Percentiles rank a stretch among this genome's conserved stretches.
Evolutionary conservation across 2,329 filamentous ascomycete genomes (phyloP).

Genomic region (Falciphora oryzae): DNA sequence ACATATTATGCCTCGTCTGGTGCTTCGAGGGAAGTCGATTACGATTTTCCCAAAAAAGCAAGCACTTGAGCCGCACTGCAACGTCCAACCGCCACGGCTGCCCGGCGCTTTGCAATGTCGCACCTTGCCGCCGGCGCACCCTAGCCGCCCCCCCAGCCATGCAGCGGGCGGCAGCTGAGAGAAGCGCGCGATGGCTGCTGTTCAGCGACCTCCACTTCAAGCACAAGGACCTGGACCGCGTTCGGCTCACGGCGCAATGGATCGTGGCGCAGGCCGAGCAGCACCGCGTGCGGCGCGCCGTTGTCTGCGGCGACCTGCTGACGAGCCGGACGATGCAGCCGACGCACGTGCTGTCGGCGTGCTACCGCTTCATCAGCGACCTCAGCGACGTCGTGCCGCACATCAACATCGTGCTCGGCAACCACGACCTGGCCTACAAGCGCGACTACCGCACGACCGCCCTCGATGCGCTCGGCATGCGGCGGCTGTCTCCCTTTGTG

Average conservation of each 20-base stretch:
- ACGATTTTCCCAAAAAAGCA: too few species aligned
- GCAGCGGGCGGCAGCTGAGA: neutral
- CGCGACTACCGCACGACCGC: slow-evolving; percentile 24
- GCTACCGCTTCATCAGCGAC: slow-evolving; percentile 25
- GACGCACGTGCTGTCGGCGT: slow-evolving; percentile 26
- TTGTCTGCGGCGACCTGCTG: slow-evolving; percentile 28
- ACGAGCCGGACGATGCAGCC: slow-evolving; percentile 23
- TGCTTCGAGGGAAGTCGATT: too few species aligned
- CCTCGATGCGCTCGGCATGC: slow-evolving; percentile 24
- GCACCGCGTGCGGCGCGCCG: slow-evolving; percentile 21
- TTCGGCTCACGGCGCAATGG: slow-evolving; percentile 24
- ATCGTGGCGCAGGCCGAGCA: slow-evolving; percentile 20
- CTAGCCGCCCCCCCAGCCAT: neutral
- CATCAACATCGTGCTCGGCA: slow-evolving; percentile 28
- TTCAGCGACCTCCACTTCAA: slow-evolving; percentile 29
- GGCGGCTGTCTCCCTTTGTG: slow-evolving; percentile 20
- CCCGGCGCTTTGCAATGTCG: too few species aligned
- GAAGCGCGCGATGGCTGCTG: slow-evolving; percentile 21
- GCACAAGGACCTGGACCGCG: slow-evolving; percentile 23
- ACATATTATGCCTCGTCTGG: too few species aligned
- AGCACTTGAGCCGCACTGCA: too few species aligned
- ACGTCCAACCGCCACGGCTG: too few species aligned
- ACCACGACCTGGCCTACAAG: slow-evolving; percentile 28
- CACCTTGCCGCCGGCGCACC: too few species aligned
- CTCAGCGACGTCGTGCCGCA: slow-evolving; percentile 22